These are phyloP conservation scores for Talaromyces adpressus DNA, from an alignment of 495 filamentous ascomycete species.

Conservation along the genomic window DNA sequence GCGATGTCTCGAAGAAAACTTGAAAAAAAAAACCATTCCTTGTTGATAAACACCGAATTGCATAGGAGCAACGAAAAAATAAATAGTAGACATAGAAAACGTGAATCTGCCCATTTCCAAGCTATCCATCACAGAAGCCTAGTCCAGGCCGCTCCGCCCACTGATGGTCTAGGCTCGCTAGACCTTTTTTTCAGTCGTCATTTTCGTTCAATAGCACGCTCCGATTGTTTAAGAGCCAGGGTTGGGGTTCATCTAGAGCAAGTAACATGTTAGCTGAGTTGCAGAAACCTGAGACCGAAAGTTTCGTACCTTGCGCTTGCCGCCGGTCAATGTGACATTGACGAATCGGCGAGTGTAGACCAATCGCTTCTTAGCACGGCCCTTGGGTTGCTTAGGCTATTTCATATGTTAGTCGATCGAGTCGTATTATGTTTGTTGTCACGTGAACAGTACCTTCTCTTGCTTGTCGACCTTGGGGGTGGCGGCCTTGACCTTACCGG, in stretches of 20 bases:
- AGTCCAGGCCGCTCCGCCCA: neutral
- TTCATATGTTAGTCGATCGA: constrained; percentile 17
- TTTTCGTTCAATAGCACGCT: constrained; percentile 3
- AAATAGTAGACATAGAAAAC: constrained; percentile 6
- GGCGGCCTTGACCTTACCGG: constrained; percentile 87
- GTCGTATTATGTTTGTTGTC: constrained; percentile 8
- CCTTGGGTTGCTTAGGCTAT: constrained; percentile 70
- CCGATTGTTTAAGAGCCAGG: constrained; percentile 19
- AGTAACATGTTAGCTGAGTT: neutral
- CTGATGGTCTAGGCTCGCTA: neutral
- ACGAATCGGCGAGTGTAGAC: constrained; percentile 98
- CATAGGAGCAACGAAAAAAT: constrained; percentile 5
- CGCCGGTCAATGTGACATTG: constrained; percentile 97
- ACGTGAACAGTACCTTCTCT: constrained; percentile 8
- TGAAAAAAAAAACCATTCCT: constrained; percentile 3
- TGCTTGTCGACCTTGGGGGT: constrained; percentile 69
- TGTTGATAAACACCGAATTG: constrained; percentile 6
- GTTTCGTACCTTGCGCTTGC: constrained; percentile 86
- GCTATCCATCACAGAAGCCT: neutral
- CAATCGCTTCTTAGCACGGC: constrained; percentile 96
- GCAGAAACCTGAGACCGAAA: neutral
- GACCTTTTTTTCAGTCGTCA: constrained; percentile 3
- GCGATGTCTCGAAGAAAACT: neutral
- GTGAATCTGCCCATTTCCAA: constrained; percentile 4
- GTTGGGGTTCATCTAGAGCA: constrained; percentile 34